A percentile compares a stretch with the other conserved stretches of the same genome.
Conservation (phyloP, 2,329 filamentous ascomycete genomes). For the Teratosphaeria epicoccoides region DNA sequence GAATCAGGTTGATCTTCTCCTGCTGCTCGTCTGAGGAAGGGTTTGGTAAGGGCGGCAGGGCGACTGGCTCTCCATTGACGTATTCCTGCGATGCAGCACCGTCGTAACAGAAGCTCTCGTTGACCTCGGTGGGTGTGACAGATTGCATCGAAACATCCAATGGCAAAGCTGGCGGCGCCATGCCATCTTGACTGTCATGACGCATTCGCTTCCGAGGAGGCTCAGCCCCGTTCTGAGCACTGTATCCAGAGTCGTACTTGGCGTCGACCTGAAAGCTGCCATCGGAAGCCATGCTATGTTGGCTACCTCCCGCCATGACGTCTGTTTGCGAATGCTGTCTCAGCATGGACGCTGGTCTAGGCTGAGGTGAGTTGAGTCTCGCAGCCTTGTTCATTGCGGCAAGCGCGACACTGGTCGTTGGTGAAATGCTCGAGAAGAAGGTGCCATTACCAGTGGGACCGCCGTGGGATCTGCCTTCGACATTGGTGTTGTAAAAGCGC, state of each 20-base stretch:
- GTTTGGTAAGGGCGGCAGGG: constrained; percentile 54
- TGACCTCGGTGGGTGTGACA: constrained; percentile 64
- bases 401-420: constrained; percentile 82
- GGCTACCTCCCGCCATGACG: constrained; percentile 61
- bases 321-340: constrained; percentile 62
- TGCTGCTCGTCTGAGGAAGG: constrained; percentile 56
- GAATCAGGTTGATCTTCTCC: constrained; percentile 68
- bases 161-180: constrained; percentile 21
- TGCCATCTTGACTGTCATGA: constrained; percentile 29
- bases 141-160: constrained; percentile 50
- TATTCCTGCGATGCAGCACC: constrained; percentile 24
- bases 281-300: constrained; percentile 55
- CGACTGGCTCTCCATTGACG: constrained; percentile 44
- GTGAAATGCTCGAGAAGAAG: constrained; percentile 95
- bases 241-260: constrained; percentile 59
- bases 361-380: constrained; percentile 76
- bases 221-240: constrained; percentile 49
- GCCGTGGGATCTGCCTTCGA: constrained; percentile 49
- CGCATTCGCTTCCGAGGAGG: constrained; percentile 71
- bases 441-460: constrained; percentile 55
- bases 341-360: constrained; percentile 54
- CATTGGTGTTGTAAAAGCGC: constrained; percentile 69
- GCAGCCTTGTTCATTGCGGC: constrained; percentile 90
- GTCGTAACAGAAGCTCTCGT: constrained; percentile 65
- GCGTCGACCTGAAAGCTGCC: constrained; percentile 18